phyloP scores from a whole-genome alignment of 2,329 filamentous ascomycete genomes.

The Sclerotinia borealis region DNA sequence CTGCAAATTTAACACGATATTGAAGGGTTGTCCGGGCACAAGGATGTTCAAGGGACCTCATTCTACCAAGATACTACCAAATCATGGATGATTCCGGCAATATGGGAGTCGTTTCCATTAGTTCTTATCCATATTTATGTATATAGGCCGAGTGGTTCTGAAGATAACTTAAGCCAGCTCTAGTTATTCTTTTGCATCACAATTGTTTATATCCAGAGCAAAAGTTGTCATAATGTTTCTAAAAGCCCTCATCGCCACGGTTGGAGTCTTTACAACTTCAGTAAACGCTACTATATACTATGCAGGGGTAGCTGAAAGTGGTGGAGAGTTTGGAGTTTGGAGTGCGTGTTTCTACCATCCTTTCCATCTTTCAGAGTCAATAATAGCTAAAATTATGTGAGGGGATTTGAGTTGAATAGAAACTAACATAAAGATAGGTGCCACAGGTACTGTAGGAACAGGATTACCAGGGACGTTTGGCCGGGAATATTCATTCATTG shows the following conservation, averaged over 20 bases:
- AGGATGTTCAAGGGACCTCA: background rate
- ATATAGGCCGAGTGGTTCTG: too few species aligned
- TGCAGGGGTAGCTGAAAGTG: conserved; percentile 42
- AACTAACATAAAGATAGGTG: conserved; percentile 12
- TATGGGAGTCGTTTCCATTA: background rate
- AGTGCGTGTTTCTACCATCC: conserved; percentile 22
- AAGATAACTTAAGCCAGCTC: too few species aligned
- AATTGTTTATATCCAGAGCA: background rate
- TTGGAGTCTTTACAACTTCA: background rate
- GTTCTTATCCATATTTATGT: background rate
- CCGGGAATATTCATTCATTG: conserved; percentile 46
- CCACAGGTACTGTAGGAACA: conserved; percentile 33
- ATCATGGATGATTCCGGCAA: background rate
- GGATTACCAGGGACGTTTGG: conserved; percentile 46
- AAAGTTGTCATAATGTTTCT: background rate
- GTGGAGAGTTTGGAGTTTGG: conserved; percentile 43
- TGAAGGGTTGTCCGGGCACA: background rate
- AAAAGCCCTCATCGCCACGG: background rate
- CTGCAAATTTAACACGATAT: background rate
- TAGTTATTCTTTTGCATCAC: background rate
- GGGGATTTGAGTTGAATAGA: background rate
- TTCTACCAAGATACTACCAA: background rate
- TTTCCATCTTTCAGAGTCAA: background rate
- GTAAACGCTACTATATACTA: conserved; percentile 40
- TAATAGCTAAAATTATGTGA: background rate